Evolutionary conservation across 2,329 filamentous ascomycete species (phyloP).

Genomic region (Mollisia scopiformis): DNA sequence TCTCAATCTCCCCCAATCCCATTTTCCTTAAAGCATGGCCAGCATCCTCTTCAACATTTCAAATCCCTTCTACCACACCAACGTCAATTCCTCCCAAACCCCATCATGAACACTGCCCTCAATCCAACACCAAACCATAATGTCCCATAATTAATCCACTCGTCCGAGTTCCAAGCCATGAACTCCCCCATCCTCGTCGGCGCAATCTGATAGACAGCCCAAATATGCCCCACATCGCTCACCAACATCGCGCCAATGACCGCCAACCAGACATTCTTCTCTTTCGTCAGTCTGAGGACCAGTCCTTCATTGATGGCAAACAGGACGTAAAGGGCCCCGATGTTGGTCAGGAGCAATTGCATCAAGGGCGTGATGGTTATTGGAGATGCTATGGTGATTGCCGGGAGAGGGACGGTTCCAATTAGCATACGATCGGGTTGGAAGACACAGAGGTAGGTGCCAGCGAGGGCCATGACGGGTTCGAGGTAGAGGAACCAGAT

Average conservation of each 20-base stretch:
- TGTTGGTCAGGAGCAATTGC: slow-evolving; percentile 33
- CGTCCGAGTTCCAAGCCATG: slow-evolving; percentile 39
- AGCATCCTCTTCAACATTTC: not conserved
- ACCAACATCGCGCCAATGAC: slow-evolving; percentile 30
- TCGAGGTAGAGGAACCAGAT: slow-evolving; percentile 34
- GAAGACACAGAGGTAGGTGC: slow-evolving; percentile 29
- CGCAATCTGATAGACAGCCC: slow-evolving; percentile 40
- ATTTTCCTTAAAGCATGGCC: not conserved
- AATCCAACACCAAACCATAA: slow-evolving; percentile 37
- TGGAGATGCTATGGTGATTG: slow-evolving; percentile 19
- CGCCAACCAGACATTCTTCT: slow-evolving; percentile 35
- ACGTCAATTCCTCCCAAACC: slow-evolving; percentile 31
- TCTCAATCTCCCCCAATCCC: not conserved
- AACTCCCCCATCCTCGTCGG: slow-evolving; percentile 31
- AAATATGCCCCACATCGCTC: slow-evolving; percentile 37
- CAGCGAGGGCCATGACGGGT: slow-evolving; percentile 26
- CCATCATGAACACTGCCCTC: slow-evolving; percentile 41
- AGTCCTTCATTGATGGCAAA: slow-evolving; percentile 37
- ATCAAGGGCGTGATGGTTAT: slow-evolving; percentile 26
- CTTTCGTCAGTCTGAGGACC: slow-evolving; percentile 32
- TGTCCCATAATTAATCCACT: slow-evolving; percentile 41
- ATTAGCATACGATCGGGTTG: slow-evolving; percentile 22
- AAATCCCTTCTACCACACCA: not conserved
- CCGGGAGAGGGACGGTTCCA: slow-evolving; percentile 27
- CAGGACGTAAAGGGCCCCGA: slow-evolving; percentile 36